These are phyloP conservation scores for Aspergillus spinulosporus DNA, from an alignment of 2,329 filamentous ascomycete genomes.

Conservation along the genomic window DNA sequence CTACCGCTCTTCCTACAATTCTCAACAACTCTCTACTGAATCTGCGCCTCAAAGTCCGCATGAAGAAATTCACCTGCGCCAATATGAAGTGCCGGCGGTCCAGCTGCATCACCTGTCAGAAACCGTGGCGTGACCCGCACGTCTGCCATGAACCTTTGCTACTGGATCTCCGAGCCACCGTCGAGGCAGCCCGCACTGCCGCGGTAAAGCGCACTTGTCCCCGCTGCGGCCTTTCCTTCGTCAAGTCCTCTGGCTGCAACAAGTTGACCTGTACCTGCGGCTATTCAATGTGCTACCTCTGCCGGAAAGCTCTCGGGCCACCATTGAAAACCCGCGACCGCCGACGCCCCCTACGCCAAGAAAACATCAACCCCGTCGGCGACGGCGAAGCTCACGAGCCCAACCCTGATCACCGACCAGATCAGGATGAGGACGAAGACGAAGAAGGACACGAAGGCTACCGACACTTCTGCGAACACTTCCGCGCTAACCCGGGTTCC, in stretches of 20 bases:
- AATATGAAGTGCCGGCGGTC: constrained; percentile 65
- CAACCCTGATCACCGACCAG: neutral
- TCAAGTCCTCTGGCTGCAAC: constrained; percentile 93
- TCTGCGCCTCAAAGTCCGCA: constrained; percentile 68
- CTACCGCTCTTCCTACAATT: constrained; percentile 51
- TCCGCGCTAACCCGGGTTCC: constrained; percentile 75
- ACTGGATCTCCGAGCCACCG: constrained; percentile 78
- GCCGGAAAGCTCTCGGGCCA: constrained; percentile 64
- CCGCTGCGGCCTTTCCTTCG: constrained; percentile 84
- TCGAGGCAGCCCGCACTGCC: constrained; percentile 90
- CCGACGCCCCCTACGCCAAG: constrained; percentile 17
- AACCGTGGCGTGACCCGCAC: constrained; percentile 84
- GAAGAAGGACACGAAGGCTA: constrained; percentile 69
- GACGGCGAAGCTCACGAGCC: constrained; percentile 1
- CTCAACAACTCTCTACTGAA: constrained; percentile 64
- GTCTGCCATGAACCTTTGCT: constrained; percentile 83
- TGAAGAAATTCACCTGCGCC: constrained; percentile 75
- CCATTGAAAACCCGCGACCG: constrained; percentile 20
- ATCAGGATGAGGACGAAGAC: constrained; percentile 25
- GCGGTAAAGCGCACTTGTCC: constrained; percentile 95
- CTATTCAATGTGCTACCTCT: constrained; percentile 98
- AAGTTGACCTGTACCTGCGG: constrained; percentile 94
- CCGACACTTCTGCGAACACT: constrained; percentile 93
- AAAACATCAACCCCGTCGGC: constrained; percentile 47
- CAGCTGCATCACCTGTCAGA: constrained; percentile 80